These are phyloP conservation scores for Tuber magnatum DNA, from an alignment of 495 filamentous ascomycete genomes.

Conservation along the genomic window DNA sequence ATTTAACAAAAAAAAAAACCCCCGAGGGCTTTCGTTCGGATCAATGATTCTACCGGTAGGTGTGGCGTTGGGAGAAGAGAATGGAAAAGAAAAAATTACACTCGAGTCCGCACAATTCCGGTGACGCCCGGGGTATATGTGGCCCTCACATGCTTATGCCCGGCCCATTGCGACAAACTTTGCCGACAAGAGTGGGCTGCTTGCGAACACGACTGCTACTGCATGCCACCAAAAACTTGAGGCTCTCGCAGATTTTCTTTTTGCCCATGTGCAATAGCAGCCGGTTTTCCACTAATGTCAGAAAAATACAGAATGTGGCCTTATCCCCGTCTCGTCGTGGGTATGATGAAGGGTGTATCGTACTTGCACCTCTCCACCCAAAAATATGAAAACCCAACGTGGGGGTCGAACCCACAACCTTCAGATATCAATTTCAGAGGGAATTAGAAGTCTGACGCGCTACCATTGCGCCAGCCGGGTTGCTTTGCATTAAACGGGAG, in stretches of 20 bases:
- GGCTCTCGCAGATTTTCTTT: too few relatives aligned
- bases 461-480: slow-evolving; percentile 46
- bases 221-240: too few relatives aligned
- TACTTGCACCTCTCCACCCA: background rate
- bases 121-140: too few relatives aligned
- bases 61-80: background rate
- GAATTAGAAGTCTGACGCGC: slow-evolving; percentile 45
- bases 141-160: too few relatives aligned
- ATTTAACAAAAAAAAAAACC: too few relatives aligned
- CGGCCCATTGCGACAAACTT: too few relatives aligned
- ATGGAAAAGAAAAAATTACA: background rate
- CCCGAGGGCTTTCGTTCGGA: background rate
- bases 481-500: background rate
- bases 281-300: too few relatives aligned
- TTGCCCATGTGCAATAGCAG: too few relatives aligned
- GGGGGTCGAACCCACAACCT: slow-evolving; percentile 47
- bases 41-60: background rate
- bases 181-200: too few relatives aligned
- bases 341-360: too few relatives aligned
- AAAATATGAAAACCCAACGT: slow-evolving; percentile 39
- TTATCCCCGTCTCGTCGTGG: too few relatives aligned
- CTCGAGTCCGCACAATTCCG: background rate
- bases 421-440: slow-evolving; percentile 39
- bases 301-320: background rate
- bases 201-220: too few relatives aligned